Base-by-base conservation (phyloP, 2,329 filamentous ascomycete species). In the Cercospora zeae-maydis region DNA sequence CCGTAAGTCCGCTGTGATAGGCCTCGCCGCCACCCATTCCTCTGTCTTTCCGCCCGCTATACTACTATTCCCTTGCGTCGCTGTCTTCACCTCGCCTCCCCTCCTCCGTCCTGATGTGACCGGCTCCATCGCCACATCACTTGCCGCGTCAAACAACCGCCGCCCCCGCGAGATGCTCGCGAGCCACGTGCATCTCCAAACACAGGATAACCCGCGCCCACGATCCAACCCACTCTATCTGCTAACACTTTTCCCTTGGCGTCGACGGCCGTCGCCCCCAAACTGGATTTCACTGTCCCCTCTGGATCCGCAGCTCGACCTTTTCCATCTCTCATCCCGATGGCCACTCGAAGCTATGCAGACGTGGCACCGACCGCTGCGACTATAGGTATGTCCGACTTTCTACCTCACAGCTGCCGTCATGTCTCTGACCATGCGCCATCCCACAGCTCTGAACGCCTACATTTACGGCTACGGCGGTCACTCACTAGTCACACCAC, bases 401-500 rank as follows among this genome's bases (percentile, higher is more conserved):
- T 78, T 67, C 80, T 82, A 59, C 82, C 78, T 70, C 80, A 79
- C 30, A 81, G 79, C 66, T 79, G 75, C 6, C 79, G 79, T n/a
- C 79, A 81, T 14, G 27, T 9, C 16, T 10, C 49, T 53, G 31
- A 53, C 31, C 49, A 53, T 53, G 49, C 27, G n/a, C 11, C 11
- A 19, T 13, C 30, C n/a, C 33, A 16, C 75, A 60, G 79, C 81
- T 21, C 69, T 82, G 59, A 82, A 82, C 70, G 80, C 80, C 10
- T 76, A 79, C 68, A 81, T 82, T 60, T 82, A 78, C 70, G 80
- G 80, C 30, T 82, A 80, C 66, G 80, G 77, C 8, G 80, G 80
- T 10, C 79, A 82, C 67, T 81, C 79, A 21, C 73, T 82, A 14
- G 79, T 82, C 55, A 82, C 80, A 27, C 80, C 80, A 36, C 80